Evolutionary conservation across 2,329 filamentous ascomycete species (phyloP).

Genomic region (Xylariaceae sp.): DNA sequence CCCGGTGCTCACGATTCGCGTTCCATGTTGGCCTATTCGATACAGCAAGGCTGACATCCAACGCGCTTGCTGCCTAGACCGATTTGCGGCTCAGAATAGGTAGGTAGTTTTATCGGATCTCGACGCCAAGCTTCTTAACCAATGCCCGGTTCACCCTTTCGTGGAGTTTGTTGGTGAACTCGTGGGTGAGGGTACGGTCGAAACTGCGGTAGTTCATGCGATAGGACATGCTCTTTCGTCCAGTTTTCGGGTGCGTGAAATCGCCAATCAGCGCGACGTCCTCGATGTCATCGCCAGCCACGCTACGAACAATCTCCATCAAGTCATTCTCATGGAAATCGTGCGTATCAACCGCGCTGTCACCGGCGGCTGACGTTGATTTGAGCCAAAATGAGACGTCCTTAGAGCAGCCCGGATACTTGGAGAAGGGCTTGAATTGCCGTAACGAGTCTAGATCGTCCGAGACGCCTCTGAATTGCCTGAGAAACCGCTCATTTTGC

Average conservation of each 20-base stretch:
- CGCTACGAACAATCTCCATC: conserved; percentile 87
- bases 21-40: not conserved
- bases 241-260: conserved; percentile 83
- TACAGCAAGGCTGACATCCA: not conserved
- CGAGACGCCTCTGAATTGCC: conserved; percentile 69
- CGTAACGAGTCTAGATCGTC: conserved; percentile 46
- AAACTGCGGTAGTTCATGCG: conserved; percentile 90
- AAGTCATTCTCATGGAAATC: conserved; percentile 91
- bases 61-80: not conserved
- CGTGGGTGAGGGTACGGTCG: conserved; percentile 82
- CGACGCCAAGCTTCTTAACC: conserved; percentile 69
- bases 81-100: not conserved
- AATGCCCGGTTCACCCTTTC: conserved; percentile 60
- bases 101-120: conserved; percentile 59
- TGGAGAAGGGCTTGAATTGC: conserved; percentile 83
- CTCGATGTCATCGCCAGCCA: conserved; percentile 80
- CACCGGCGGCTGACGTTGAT: conserved; percentile 44
- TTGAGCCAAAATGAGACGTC: conserved; percentile 92
- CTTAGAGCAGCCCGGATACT: conserved; percentile 82
- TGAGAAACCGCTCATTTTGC: conserved; percentile 75
- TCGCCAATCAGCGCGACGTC: conserved; percentile 81
- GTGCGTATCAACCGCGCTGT: conserved; percentile 40
- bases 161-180: conserved; percentile 75
- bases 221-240: conserved; percentile 82
- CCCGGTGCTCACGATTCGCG: not conserved